Conservation (phyloP, 2,329 filamentous ascomycete species). For the Didymella arachidicola region DNA sequence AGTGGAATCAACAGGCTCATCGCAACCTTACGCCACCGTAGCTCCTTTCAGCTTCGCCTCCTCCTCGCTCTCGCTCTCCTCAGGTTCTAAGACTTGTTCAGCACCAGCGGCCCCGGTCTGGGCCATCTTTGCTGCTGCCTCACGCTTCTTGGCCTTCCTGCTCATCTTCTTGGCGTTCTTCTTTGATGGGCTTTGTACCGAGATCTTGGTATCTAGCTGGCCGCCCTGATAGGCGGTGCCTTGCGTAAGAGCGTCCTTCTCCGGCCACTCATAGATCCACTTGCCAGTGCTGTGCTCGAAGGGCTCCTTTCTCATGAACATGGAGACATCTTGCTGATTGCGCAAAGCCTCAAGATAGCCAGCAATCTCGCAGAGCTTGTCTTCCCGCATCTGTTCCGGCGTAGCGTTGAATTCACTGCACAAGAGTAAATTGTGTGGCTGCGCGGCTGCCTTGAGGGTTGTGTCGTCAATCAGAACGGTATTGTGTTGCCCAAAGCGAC, state of each 20-base stretch:
- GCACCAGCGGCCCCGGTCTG: not conserved
- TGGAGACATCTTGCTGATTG: constrained; percentile 66
- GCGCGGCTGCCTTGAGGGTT: constrained; percentile 76
- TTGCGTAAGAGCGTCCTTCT: constrained; percentile 5
- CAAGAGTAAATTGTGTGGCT: constrained; percentile 83
- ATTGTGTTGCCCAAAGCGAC: constrained; percentile 79
- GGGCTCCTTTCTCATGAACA: constrained; percentile 60
- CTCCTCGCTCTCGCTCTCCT: constrained; percentile 3
- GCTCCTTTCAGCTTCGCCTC: not conserved
- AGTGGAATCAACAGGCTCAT: not conserved
- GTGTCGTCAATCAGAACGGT: constrained; percentile 92
- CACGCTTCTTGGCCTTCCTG: constrained; percentile 16
- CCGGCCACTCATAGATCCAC: constrained; percentile 43
- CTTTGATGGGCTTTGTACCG: constrained; percentile 11
- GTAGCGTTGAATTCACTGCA: constrained; percentile 76
- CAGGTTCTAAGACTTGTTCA: not conserved
- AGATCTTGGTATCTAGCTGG: constrained; percentile 12
- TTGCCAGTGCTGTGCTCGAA: constrained; percentile 36
- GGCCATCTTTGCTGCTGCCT: not conserved
- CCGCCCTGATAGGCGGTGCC: constrained; percentile 3
- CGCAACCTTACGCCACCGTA: constrained; percentile 8
- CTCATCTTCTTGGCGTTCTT: constrained; percentile 6
- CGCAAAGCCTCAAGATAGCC: constrained; percentile 62
- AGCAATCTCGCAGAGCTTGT: constrained; percentile 60
- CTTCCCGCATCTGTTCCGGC: constrained; percentile 52